A percentile compares a stretch with the other conserved stretches of the same genome.
Conservation (phyloP, 345 rosid species). For the Heritiera littoralis region DNA sequence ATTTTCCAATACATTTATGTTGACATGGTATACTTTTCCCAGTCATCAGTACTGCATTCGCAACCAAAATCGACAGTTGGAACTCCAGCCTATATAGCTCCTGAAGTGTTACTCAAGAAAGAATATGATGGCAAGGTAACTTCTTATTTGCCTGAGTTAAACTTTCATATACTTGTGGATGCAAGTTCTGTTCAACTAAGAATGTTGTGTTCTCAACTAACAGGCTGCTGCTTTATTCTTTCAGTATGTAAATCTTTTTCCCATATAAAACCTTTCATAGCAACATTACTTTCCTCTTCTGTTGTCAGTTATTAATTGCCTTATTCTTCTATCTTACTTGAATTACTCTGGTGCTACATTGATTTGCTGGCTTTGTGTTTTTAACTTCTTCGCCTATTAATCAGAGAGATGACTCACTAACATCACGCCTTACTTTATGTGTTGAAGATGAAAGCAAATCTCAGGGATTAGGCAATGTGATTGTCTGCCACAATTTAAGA, state of each 20-base stretch:
- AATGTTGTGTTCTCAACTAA: background rate
- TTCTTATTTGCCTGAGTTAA: constrained; percentile 14
- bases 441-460: background rate
- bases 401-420: background rate
- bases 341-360: background rate
- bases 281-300: background rate
- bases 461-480: background rate
- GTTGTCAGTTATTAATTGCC: background rate
- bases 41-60: constrained; percentile 95
- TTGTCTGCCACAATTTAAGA: background rate
- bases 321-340: background rate
- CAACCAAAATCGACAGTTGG: constrained; percentile 98
- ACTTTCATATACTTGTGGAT: background rate
- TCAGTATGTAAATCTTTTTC: background rate
- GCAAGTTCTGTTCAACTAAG: background rate
- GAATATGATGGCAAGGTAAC: constrained; percentile 98
- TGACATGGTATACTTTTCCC: constrained; percentile 26
- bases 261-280: background rate
- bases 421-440: background rate
- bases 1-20: constrained; percentile 3
- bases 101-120: constrained; percentile 91
- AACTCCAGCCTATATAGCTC: constrained; percentile 98
- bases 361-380: background rate
- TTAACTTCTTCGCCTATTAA: background rate
- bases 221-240: constrained; percentile 7